Conservation (phyloP, 352 stramenopile genomes). For the Pythium biforme region DNA sequence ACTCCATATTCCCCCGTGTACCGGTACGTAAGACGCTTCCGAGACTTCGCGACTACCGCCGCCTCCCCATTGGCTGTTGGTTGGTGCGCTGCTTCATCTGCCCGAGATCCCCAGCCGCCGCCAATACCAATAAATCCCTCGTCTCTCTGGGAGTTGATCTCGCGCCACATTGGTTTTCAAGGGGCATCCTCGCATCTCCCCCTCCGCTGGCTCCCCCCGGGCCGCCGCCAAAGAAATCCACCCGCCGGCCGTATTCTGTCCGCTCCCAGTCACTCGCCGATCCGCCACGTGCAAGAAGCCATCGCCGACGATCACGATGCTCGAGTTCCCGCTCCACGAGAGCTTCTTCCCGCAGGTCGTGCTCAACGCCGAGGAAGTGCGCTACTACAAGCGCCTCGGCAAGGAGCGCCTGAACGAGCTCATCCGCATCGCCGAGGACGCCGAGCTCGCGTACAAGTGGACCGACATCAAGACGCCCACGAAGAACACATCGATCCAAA, state of each 20-base stretch:
- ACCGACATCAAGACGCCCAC: constrained; percentile 29
- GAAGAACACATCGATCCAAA: constrained; percentile 34
- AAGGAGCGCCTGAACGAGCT: constrained; percentile 75
- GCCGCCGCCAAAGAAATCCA: background rate
- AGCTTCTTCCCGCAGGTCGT: constrained; percentile 83
- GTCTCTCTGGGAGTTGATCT: constrained; percentile 2
- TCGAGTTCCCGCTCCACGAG: constrained; percentile 74
- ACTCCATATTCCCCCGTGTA: too few relatives aligned
- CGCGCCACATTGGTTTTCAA: constrained; percentile 7
- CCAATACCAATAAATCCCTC: too few relatives aligned
- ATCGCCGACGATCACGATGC: constrained; percentile 26
- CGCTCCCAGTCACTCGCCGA: constrained; percentile 2
- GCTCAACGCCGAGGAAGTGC: constrained; percentile 63
- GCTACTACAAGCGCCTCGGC: constrained; percentile 72
- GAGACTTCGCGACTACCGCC: background rate
- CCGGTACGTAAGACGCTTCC: too few relatives aligned
- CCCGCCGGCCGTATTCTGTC: too few relatives aligned
- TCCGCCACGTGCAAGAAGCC: background rate
- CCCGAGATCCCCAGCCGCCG: background rate
- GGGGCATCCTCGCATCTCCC: background rate
- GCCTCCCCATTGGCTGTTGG: background rate
- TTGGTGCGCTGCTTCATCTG: background rate
- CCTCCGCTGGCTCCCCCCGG: background rate
- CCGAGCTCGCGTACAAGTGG: constrained; percentile 79
- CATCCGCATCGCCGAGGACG: constrained; percentile 76